phyloP scores from a whole-genome alignment of 345 rosid species.

The Noccaea caerulescens region DNA sequence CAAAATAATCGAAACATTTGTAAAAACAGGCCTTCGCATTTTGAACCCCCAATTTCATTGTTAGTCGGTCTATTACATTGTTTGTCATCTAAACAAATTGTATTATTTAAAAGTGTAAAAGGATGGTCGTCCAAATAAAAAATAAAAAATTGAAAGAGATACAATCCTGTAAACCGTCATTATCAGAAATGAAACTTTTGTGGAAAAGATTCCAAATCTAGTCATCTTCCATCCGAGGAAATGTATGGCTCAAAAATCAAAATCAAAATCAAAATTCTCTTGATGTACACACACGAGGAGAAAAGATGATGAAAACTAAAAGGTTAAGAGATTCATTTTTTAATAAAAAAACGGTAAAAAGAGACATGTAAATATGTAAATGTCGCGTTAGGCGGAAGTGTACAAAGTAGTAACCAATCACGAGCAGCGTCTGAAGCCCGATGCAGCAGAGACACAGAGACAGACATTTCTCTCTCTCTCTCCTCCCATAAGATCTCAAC shows the following conservation, averaged over 20 bases:
- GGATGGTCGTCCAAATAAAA: no score
- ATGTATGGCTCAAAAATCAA: not conserved
- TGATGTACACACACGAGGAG: not conserved
- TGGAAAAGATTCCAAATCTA: not conserved
- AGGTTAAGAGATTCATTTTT: not conserved
- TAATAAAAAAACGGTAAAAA: not conserved
- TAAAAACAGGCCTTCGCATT: not conserved
- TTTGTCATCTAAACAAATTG: no score
- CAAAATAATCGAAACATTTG: not conserved
- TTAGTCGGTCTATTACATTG: not conserved
- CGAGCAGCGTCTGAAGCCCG: conserved; percentile 39
- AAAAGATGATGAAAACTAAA: conserved; percentile 8
- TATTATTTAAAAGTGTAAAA: no score
- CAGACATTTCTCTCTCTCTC: conserved; percentile 49
- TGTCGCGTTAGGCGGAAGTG: conserved; percentile 24
- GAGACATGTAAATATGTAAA: conserved; percentile 10
- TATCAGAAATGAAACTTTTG: not conserved
- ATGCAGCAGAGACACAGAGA: conserved; percentile 40
- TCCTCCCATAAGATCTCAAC: conserved; percentile 28
- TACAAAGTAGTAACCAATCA: conserved; percentile 36
- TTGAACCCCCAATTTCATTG: not conserved
- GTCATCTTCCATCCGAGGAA: conserved; percentile 10
- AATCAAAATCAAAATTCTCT: not conserved
- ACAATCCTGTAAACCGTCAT: not conserved
- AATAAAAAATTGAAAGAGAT: no score